phyloP scores from a whole-genome alignment of 1,139 yeast species.

The Taphrina populina region DNA sequence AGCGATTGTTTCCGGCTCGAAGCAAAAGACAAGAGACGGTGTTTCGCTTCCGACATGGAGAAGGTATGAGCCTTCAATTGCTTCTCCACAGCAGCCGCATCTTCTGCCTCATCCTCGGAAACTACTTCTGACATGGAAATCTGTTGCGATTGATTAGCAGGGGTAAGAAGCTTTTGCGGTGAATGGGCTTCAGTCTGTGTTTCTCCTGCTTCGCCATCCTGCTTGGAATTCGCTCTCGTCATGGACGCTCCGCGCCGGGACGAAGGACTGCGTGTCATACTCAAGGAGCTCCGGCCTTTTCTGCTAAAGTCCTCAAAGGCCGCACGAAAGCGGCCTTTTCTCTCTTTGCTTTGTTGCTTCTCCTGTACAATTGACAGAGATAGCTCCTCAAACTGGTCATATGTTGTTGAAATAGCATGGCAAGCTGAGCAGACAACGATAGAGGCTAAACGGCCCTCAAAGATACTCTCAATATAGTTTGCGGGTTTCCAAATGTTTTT shows the following conservation, averaged over 20 bases:
- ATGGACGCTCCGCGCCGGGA: constrained; percentile 7
- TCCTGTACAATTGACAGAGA: constrained; percentile 34
- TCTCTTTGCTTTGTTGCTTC: constrained; percentile 1
- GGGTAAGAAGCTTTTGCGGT: neutral
- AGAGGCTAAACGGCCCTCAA: constrained; percentile 36
- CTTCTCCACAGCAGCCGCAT: constrained; percentile 5
- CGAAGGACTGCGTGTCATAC: constrained; percentile 12
- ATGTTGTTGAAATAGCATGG: constrained; percentile 33
- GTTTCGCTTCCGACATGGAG: constrained; percentile 25
- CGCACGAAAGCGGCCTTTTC: constrained; percentile 29
- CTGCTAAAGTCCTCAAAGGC: constrained; percentile 26
- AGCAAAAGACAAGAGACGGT: constrained; percentile 30
- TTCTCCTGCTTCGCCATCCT: neutral
- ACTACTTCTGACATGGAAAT: constrained; percentile 26
- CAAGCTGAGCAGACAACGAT: constrained; percentile 36
- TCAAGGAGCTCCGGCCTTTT: constrained; percentile 16
- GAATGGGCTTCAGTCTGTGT: neutral
- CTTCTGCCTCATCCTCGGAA: constrained; percentile 29
- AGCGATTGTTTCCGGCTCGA: neutral
- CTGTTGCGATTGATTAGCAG: neutral
- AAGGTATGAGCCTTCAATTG: constrained; percentile 16
- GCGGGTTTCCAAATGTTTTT: constrained; percentile 17
- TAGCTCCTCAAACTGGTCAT: constrained; percentile 35
- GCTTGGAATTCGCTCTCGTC: neutral
- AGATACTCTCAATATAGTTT: constrained; percentile 32